phyloP scores from a whole-genome alignment of 148 eudicot species.

The Persicaria tinctoria region DNA sequence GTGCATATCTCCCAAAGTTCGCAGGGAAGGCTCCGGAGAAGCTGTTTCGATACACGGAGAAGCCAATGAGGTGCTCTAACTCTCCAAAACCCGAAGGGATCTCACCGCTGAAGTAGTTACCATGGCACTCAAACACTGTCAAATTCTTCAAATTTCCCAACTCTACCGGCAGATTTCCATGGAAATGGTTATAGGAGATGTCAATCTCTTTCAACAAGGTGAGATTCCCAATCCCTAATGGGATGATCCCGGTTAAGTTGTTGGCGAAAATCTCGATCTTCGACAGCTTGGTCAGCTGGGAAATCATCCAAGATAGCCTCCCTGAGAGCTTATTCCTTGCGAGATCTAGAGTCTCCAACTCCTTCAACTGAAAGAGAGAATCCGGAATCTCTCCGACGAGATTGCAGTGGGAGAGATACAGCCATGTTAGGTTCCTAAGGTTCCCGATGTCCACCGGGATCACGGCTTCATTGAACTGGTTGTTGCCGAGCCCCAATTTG shows the following conservation, averaged over 20 bases:
- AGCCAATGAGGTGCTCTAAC: slow-evolving; percentile 36
- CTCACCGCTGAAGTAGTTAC: slow-evolving; percentile 66
- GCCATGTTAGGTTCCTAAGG: slow-evolving; percentile 59
- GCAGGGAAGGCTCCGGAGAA: slow-evolving; percentile 66
- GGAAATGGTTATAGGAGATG: slow-evolving; percentile 64
- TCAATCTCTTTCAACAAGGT: slow-evolving; percentile 66
- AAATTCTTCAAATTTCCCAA: slow-evolving; percentile 60
- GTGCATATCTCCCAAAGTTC: slow-evolving; percentile 65
- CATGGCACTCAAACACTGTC: slow-evolving; percentile 54
- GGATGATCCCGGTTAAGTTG: slow-evolving; percentile 70
- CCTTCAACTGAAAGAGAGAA: slow-evolving; percentile 46
- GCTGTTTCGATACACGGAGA: slow-evolving; percentile 60
- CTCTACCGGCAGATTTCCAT: slow-evolving; percentile 59
- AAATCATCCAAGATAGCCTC: slow-evolving; percentile 40
- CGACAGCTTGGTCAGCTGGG: slow-evolving; percentile 34
- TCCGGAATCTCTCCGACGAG: slow-evolving; percentile 70
- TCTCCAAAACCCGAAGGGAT: slow-evolving; percentile 78
- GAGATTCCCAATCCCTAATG: slow-evolving; percentile 49
- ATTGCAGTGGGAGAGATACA: slow-evolving; percentile 40
- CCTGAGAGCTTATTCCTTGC: slow-evolving; percentile 59
- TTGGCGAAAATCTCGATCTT: slow-evolving; percentile 76
- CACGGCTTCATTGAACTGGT: slow-evolving; percentile 43
- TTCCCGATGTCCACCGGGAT: slow-evolving; percentile 59
- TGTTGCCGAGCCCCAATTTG: slow-evolving; percentile 52
- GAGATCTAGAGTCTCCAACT: slow-evolving; percentile 56